Conservation (phyloP, 768 basidiomycete genomes). For the Leccinum arenicola region DNA sequence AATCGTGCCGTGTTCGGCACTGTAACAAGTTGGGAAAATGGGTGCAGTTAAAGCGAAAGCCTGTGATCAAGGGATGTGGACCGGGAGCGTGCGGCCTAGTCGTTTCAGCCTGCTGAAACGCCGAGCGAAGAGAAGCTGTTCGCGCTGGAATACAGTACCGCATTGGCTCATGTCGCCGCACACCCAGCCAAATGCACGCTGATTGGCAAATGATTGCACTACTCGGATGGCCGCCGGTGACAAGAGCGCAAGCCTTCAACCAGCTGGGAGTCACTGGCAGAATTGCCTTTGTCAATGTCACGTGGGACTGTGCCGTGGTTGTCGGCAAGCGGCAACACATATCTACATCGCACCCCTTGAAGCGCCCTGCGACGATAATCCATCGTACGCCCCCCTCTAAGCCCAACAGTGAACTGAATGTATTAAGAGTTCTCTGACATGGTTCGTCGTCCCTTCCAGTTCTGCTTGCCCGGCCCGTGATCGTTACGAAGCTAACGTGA, state of each 20-base stretch:
- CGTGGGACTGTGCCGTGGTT: not conserved
- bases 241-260: too few species aligned
- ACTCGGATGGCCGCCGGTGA: too few species aligned
- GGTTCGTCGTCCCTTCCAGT: slow-evolving; percentile 15
- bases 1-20: not conserved
- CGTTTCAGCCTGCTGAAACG: not conserved
- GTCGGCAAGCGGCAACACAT: too few species aligned
- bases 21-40: not conserved
- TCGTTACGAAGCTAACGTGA: not conserved
- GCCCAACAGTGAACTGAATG: slow-evolving; percentile 11
- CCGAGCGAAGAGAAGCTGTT: not conserved
- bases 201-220: not conserved
- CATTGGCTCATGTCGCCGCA: too few species aligned
- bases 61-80: not conserved
- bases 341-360: not conserved
- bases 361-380: not conserved
- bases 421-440: slow-evolving; percentile 12
- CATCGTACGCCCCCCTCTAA: not conserved
- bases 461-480: not conserved
- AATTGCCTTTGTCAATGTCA: not conserved
- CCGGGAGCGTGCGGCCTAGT: not conserved
- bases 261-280: too few species aligned
- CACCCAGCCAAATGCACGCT: not conserved
- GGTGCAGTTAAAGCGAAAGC: not conserved
- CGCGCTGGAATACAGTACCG: not conserved